Percentiles rank a stretch among this genome's conserved stretches.
Evolutionary conservation across 1,284 basidiomycete species (phyloP).

Genomic region (Neonothopanus nambi): DNA sequence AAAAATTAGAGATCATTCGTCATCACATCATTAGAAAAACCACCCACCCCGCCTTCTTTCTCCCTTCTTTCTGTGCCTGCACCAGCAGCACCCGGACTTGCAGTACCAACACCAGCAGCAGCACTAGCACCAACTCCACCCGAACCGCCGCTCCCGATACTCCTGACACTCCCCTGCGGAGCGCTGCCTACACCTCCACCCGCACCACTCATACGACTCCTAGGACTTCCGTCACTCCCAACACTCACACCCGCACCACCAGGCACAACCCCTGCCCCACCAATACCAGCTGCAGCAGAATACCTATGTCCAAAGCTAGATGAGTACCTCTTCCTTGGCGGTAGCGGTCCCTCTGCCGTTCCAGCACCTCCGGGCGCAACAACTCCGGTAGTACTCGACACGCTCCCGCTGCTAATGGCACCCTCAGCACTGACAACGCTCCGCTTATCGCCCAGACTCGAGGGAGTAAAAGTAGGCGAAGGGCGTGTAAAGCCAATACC

Average conservation of each 20-base stretch:
- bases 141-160: conserved; percentile 1
- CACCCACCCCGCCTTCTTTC: not conserved
- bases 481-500: conserved; percentile 37
- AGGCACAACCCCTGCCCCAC: conserved; percentile 22
- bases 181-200: not conserved
- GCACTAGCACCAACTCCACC: not conserved
- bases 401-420: not conserved
- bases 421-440: not conserved
- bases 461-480: conserved; percentile 48
- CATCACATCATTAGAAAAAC: not conserved
- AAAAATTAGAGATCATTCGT: not conserved
- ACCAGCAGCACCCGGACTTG: not conserved
- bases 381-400: not conserved
- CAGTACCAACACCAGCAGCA: not conserved
- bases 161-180: not conserved
- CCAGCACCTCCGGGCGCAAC: conserved; percentile 4
- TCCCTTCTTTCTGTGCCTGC: not conserved
- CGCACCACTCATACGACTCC: conserved; percentile 4
- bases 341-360: conserved; percentile 20
- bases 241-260: conserved; percentile 16
- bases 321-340: conserved; percentile 52
- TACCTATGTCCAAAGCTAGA: conserved; percentile 76
- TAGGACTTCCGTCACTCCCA: conserved; percentile 8
- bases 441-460: conserved; percentile 43
- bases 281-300: conserved; percentile 36